phyloP scores from a whole-genome alignment of 169 alveolate genomes.

The Plasmodium coatneyi region DNA sequence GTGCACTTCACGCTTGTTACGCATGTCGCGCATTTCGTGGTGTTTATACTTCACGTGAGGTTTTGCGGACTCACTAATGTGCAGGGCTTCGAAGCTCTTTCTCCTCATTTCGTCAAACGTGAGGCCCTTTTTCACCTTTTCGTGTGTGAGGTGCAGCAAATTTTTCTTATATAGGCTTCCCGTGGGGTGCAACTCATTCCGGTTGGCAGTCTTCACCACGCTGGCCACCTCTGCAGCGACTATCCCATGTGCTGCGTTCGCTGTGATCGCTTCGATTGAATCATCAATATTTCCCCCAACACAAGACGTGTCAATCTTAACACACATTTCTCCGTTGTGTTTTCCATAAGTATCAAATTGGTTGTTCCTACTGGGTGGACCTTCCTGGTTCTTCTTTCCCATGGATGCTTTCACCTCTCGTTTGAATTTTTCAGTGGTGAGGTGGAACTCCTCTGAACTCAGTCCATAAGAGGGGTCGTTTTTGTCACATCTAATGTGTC shows the following conservation, averaged over 20 bases:
- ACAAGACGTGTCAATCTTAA: background rate
- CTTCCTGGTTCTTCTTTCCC: background rate
- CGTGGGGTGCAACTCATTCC: background rate
- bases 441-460: background rate
- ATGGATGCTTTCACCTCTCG: background rate
- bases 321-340: background rate
- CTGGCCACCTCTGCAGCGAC: background rate
- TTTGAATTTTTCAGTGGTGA: background rate
- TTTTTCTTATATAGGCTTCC: background rate
- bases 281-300: background rate
- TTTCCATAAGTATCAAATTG: background rate
- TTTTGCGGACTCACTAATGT: background rate
- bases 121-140: constrained; percentile 31
- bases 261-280: background rate
- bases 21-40: background rate
- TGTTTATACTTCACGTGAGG: background rate
- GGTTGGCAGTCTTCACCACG: background rate
- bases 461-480: background rate
- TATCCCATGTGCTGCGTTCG: background rate
- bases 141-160: background rate
- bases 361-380: background rate
- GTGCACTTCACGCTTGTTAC: background rate
- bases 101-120: constrained; percentile 56
- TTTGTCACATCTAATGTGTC: background rate
- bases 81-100: constrained; percentile 30